Evolutionary conservation across 768 basidiomycete genomes (phyloP), one percentile per base, ranked within the genome.

Genomic region (Lentinus brumalis): DNA sequence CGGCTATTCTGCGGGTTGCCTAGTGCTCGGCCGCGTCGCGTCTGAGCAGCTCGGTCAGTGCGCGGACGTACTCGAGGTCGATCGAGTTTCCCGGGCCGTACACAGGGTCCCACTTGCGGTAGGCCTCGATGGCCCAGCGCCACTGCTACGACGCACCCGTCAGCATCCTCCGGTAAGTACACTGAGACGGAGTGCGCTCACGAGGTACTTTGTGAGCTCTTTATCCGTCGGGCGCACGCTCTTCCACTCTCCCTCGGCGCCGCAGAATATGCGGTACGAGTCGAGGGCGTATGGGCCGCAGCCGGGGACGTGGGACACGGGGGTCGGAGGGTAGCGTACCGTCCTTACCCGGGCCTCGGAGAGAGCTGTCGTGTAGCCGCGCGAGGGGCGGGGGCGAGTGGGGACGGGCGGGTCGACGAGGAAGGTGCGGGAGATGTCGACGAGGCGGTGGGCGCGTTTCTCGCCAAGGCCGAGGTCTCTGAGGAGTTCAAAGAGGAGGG

Each of bases 261-360:
- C 59, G 60, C 83, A 89, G 71, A 89, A 92, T 18, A 92, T 89
- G 42, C 88, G 80, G 66, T 89, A 89, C 5, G 87, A 90, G 69
- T 92, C 90, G 1, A 89, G 78, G 1, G 91, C 91, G 61, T 92
- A 92, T 3, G 77, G 75, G 0, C 91, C 89, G 1, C 85, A 77
- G 0, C 89, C 89, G 0, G 87, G 85, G 30, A 86, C 78, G 65
- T 86, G 81, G 42, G 84, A 83, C 56, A 86, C 74, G 11, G 81
- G 75, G 10, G 83, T 84, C 6, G 74, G 68, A 1, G 80, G 79
- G 62, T 84, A 86, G 45, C 69, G 64, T 57, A 57, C 50, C 12
- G 42, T 16, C 16, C n/a, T n/a, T 3, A n/a, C 16, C 14, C 11
- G 7, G 35, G 16, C 38, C 18, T 14, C 42, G 5, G 16, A 11